These are phyloP conservation scores for Zygoascus sp. DNA, from an alignment of 1,139 yeast species.

Conservation along the genomic window DNA sequence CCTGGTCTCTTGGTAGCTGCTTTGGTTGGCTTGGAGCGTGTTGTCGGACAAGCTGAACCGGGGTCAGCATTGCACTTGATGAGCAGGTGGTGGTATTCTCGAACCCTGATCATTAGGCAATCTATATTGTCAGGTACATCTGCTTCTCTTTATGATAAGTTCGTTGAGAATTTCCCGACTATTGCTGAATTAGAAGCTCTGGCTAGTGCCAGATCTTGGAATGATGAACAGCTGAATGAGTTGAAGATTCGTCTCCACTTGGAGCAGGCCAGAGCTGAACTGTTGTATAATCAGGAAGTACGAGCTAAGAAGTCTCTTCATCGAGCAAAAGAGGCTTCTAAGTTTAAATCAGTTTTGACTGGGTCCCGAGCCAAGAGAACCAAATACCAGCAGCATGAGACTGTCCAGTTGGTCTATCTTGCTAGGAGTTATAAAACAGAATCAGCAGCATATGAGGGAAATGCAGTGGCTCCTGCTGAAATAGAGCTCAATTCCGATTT, in stretches of 20 bases:
- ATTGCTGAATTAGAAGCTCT: slow-evolving; percentile 20
- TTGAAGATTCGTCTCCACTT: slow-evolving; percentile 42
- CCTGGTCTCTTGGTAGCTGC: slow-evolving; percentile 34
- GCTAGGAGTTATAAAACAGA: slow-evolving; percentile 51
- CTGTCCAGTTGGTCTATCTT: slow-evolving; percentile 71
- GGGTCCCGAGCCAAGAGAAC: slow-evolving; percentile 91
- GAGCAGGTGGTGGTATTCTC: slow-evolving; percentile 34
- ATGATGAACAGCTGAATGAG: slow-evolving; percentile 23
- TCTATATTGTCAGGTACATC: slow-evolving; percentile 31
- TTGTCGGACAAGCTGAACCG: slow-evolving; percentile 9
- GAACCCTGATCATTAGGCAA: slow-evolving; percentile 36
- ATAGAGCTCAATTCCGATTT: slow-evolving; percentile 71
- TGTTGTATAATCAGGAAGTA: slow-evolving; percentile 56
- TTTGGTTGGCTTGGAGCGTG: slow-evolving; percentile 21
- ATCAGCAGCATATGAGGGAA: slow-evolving; percentile 38
- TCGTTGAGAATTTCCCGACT: slow-evolving; percentile 26
- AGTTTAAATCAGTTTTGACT: slow-evolving; percentile 62
- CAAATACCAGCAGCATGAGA: slow-evolving; percentile 66
- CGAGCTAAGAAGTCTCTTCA: slow-evolving; percentile 52
- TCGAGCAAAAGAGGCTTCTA: slow-evolving; percentile 51
- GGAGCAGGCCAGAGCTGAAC: slow-evolving; percentile 57
- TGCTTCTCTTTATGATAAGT: slow-evolving; percentile 29
- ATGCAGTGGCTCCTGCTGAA: slow-evolving; percentile 32
- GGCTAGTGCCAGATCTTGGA: slow-evolving; percentile 5
- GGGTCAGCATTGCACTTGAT: slow-evolving; percentile 15